Base-by-base conservation (phyloP, 345 rosid species). In the Eutrema heterophyllum region DNA sequence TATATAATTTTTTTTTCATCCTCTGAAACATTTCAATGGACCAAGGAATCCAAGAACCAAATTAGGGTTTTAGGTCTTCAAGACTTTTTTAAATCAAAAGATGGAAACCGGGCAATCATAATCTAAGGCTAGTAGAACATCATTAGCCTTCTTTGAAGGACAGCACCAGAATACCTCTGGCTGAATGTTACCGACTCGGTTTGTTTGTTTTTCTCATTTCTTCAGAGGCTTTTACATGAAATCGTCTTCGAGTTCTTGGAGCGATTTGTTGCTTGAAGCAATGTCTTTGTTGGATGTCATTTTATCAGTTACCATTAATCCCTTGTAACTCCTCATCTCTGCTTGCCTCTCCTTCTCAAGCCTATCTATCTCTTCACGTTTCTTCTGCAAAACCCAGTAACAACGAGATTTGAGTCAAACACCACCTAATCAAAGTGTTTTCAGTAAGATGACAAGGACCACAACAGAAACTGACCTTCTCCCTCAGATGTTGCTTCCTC, bases 211-310 rank as follows among this genome's bases (percentile, higher is more conserved):
- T 8, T 24, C 24, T 27, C 53, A 27, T 76, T 44, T 55, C 76
- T 56, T 69, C 70, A 59, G 24, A 40, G 36, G 52, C 27, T 66
- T 64, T 87, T 81, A 95, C 99, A 95, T 95, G 54, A 95, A 95
- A 80, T 92, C 99, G 4, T 95, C 99, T 83, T 95, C 99, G 16
- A 95, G 80, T 80, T 95, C 99, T 86, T 92, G 97, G 79, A 95
- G 51, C 18, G 97, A 88, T 83, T 90, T 95, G 87, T 56, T 86
- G 78, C 83, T 83, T 29, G 89, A 81, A 57, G 97, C 97, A 66
- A 92, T 84, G 68, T 95, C 85, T 82, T 95, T 95, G 87, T 95
- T 92, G 13, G 97, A 92, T 62, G 97, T 91, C 97, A 95, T 95
- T 32, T 92, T 95, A 6, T 95, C 97, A 16, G 96, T 68, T 24